Evolutionary conservation across 208 protist genomes (phyloP).

Genomic region (Herpetomonas samuelpessoai): DNA sequence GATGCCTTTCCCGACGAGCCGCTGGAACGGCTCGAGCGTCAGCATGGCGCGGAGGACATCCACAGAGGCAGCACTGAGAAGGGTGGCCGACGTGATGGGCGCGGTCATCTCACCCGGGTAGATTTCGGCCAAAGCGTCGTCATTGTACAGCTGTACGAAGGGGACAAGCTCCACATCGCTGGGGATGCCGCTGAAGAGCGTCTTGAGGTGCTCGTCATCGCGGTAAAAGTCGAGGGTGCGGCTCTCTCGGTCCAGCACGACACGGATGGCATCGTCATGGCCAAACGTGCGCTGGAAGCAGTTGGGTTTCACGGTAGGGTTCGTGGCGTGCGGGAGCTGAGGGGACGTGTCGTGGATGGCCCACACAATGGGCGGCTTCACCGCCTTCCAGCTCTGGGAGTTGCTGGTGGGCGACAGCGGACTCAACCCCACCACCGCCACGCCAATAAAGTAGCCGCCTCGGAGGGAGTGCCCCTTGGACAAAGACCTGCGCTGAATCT

Average conservation of each 20-base stretch:
- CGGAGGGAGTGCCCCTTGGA: conserved; percentile 88
- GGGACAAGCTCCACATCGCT: conserved; percentile 78
- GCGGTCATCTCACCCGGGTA: conserved; percentile 74
- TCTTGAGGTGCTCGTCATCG: conserved; percentile 81
- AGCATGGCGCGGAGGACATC: conserved; percentile 88
- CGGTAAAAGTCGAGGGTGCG: conserved; percentile 83
- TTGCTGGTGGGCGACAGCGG: conserved; percentile 76
- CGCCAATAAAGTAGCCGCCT: conserved; percentile 88
- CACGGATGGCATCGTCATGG: conserved; percentile 73
- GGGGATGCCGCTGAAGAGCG: conserved; percentile 82
- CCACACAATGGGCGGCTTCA: conserved; percentile 88
- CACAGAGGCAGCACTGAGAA: conserved; percentile 77
- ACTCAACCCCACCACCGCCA: conserved; percentile 58
- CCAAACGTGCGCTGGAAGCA: conserved; percentile 88
- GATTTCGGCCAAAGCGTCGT: conserved; percentile 76
- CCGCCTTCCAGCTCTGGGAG: conserved; percentile 85
- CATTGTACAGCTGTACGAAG: conserved; percentile 92
- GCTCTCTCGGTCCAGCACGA: conserved; percentile 75
- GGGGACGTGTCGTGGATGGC: conserved; percentile 88
- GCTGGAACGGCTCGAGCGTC: conserved; percentile 76
- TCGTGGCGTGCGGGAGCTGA: conserved; percentile 86
- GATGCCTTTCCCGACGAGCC: conserved; percentile 58
- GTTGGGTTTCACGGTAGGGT: conserved; percentile 88
- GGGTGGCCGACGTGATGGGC: conserved; percentile 65
- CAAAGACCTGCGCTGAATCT: conserved; percentile 72